Evolutionary conservation across 805 yeast genomes (phyloP), one percentile per base, ranked within the genome.

Genomic region (Saccharomycopsis sp.): DNA sequence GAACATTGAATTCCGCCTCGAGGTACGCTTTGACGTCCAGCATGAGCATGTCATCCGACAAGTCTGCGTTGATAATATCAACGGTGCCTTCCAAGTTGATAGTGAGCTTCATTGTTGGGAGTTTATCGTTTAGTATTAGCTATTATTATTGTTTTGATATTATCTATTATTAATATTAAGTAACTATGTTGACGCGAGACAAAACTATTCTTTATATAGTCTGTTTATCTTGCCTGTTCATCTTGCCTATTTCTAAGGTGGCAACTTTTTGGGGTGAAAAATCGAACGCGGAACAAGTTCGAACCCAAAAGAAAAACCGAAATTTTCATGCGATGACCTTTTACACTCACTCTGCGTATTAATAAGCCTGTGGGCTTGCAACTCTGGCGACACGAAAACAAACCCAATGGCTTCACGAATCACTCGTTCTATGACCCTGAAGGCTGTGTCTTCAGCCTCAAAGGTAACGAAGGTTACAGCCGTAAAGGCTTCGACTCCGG

Each of bases 1-100:
- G 72, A 55, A 86, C 77, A 14, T 75, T 78, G 7, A 90, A 78
- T 66, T 89, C 96, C 1, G 86, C 82, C 61, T 85, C 86, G 8
- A 91, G 67, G 63, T 86, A 83, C 0, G 93, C 96, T 60, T 81
- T 77, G 63, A 92, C 78, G 68, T 91, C 97, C 14, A 69, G 75
- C 8, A 90, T 68, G 0, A 82, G 68, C 75, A 90, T 78, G 14
- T 85, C 86, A 1, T 73, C 80, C 2, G 89, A 79, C 2, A 89
- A 78, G 56, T 90, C 96, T 1, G 88, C 77, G 2, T 72, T 70
- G 56, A 78, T 69, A 9, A 83, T 73, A 38, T 73, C 76, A 38
- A 80, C 87, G n/a, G 75, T 71, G 17, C 71, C 67, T 47, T 75
- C 81, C 53, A 79, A 73, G 0, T 83, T 77, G 34, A 84, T 72